A percentile compares a stretch with the other conserved stretches of the same genome.
These are phyloP conservation scores for Triticum urartu DNA, from an alignment of 176 grass and related monocot genomes.

Conservation along the genomic window DNA sequence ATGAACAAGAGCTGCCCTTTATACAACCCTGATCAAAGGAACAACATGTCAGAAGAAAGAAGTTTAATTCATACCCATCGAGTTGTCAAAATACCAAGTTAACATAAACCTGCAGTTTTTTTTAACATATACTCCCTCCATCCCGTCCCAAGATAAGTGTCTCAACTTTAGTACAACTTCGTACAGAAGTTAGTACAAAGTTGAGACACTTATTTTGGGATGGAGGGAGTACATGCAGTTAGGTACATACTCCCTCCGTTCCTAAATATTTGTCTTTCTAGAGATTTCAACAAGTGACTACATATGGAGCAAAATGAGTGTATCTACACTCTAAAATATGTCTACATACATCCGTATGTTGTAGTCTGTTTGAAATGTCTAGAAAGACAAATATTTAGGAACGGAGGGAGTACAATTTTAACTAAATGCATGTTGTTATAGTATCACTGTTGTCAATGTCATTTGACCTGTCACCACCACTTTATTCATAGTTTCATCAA, in stretches of 20 bases:
- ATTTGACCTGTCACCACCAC: neutral
- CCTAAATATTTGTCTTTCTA: no score
- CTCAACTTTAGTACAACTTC: no score
- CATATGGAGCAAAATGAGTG: no score
- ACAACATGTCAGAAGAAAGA: constrained; percentile 11
- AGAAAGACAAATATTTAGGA: no score
- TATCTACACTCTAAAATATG: no score
- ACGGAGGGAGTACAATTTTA: neutral
- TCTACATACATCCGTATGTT: no score
- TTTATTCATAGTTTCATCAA: neutral
- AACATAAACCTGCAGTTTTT: neutral
- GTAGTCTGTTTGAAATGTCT: no score
- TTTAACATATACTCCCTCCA: neutral
- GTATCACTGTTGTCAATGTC: constrained; percentile 1
- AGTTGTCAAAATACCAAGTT: neutral
- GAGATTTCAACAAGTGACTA: no score
- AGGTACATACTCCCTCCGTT: neutral
- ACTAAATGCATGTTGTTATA: neutral
- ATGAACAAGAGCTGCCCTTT: constrained; percentile 68
- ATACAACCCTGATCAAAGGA: constrained; percentile 63
- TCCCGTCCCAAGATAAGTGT: no score
- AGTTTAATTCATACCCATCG: neutral
- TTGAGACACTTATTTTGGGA: no score
- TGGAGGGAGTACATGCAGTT: neutral
- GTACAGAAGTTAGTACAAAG: no score